Evolutionary conservation across 2,329 filamentous ascomycete genomes (phyloP), one percentile per base, ranked within the genome.

Genomic region (Amphichorda felina): DNA sequence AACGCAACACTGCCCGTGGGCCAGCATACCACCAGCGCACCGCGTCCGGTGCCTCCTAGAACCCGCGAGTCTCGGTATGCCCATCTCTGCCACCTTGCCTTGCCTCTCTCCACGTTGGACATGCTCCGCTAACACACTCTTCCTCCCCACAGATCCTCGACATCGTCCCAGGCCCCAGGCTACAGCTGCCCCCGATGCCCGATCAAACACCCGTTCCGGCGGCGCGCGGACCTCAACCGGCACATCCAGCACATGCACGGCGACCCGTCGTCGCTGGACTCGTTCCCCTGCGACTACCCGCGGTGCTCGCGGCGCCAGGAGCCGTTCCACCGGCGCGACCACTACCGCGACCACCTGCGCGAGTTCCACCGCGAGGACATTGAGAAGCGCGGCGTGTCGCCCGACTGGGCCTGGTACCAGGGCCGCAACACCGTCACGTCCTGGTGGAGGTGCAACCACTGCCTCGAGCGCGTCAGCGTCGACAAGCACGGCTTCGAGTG

Each of bases 361-460:
- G 63, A 69, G 31, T 70, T 58, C 41, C 72, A 76, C 56, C 57
- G 58, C 37, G 72, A 76, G 45, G 68, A 73, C 40, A 60, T 72
- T 24, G 55, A 59, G 43, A 66, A 66, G 54, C 63, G 66, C 14
- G 61, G 63, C 19, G 50, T 50, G 16, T 44, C 50, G 34, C 41
- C 52, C 38, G 48, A 51, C 28, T 51, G 55, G 26, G 55, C 54
- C 41, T 66, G 60, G 61, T 45, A 60, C 31, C 46, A 56, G 8
- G 53, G 48, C 32, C 58, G 64, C 39, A 54, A 57, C 35, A 46
- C 64, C 22, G 50, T 57, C 16, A 39, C 39, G 3, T 51, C 45
- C 3, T 74, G 68, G 68, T 75, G 68, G 68, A 61, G 71, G 25
- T 75, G 71, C 51, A 56, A 59, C 34, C 63, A 64, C 40, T 75